A percentile compares a stretch with the other conserved stretches of the same genome.
Conservation (phyloP, 768 basidiomycete species). For the Neoboletus subvelutipes region DNA sequence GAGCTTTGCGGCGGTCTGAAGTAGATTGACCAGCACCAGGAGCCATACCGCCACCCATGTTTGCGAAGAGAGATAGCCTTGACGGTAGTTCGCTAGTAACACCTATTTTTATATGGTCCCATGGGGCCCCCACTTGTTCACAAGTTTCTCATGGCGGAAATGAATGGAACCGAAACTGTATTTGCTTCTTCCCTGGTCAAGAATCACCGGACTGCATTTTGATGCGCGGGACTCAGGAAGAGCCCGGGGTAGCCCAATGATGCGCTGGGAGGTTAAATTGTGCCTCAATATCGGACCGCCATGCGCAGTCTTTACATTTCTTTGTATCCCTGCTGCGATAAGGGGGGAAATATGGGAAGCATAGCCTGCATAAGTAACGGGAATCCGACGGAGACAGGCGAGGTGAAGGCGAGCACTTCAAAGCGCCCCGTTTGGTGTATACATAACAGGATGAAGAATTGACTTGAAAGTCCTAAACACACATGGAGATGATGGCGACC, state of each 20-base stretch:
- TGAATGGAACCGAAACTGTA: neutral
- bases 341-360: too few relatives aligned
- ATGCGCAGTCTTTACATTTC: neutral
- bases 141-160: conserved; percentile 1
- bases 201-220: neutral
- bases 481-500: neutral
- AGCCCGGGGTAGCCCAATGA: neutral
- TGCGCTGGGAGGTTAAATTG: neutral
- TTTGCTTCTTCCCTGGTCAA: neutral
- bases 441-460: neutral
- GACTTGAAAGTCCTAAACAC: neutral
- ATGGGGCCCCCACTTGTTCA: neutral
- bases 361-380: neutral
- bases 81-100: neutral
- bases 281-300: neutral
- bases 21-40: conserved; percentile 30
- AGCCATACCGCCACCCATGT: conserved; percentile 48
- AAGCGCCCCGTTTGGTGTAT: neutral
- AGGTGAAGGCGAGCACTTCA: too few relatives aligned
- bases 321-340: neutral
- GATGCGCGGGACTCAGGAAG: neutral
- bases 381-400: neutral
- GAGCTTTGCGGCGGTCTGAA: conserved; percentile 48
- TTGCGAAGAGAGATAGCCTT: neutral
- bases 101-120: neutral